Base-by-base conservation (phyloP, 2,329 filamentous ascomycete genomes). In the Epichloe aotearoae region DNA sequence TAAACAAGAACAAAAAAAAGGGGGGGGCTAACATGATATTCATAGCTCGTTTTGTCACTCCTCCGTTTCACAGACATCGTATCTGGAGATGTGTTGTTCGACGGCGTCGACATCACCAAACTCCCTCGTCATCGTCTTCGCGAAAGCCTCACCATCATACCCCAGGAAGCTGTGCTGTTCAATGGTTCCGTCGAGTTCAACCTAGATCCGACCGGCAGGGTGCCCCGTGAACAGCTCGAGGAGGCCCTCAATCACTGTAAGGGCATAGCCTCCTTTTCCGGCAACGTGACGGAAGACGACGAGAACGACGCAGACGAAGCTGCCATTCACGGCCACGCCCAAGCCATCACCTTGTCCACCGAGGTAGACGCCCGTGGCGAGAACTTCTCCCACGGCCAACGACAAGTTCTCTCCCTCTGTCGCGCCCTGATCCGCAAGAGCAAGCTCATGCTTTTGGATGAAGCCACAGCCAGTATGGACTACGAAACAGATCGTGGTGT, bases 221-320 rank as follows among this genome's bases (percentile, higher is more conserved):
- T 82, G 30, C 69, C 73, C 0, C 73, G 77, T 47, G 66, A 66
- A 1, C 70, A 74, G 38, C 70, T 87, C 0, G 70, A 74, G 33
- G 76, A 74, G 53, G 82, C 80, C 0, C 69, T 88, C 4, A 71
- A 76, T 33, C 76, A 81, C 43, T 84, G 83, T 56, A 74, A 77
- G 57, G 73, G 82, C 15, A 73, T 83, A 46, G 75, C 74, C 3
- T 75, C 71, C 20, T 75, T 76, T 58, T 69, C 69, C 17, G 66
- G 68, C 23, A 67, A 68, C 40, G 64, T 62, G 49, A 62, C 63
- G 0, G 66, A 68, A 14, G 60, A 62, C 15, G 59, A 60, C 1
- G 59, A 63, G 2, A 53, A 57, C n/a, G 58, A 58, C 17, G 57
- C 51, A 3, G 54, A 51, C 26, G 58, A 58, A 4, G 50, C 50